Evolutionary conservation across 2,329 filamentous ascomycete genomes (phyloP).

Genomic region (Diplodia seriata): DNA sequence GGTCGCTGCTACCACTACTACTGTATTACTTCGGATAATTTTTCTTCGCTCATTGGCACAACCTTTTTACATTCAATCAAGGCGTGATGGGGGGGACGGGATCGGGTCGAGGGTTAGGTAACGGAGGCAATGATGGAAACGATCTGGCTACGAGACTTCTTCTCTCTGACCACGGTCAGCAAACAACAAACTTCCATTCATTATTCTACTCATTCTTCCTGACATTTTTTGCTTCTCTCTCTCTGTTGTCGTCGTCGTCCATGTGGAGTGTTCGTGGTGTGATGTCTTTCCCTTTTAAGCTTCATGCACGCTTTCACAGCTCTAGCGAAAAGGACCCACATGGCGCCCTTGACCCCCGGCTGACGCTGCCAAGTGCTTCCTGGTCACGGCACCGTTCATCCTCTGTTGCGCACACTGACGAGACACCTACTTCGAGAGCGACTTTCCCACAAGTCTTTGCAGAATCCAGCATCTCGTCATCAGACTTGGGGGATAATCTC

Average conservation of each 20-base stretch:
- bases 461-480: not conserved
- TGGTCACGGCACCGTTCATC: conserved; percentile 3
- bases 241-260: not conserved
- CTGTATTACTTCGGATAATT: conserved; percentile 25
- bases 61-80: not conserved
- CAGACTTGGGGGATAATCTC: not conserved
- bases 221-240: conserved; percentile 1
- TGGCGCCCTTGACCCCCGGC: conserved; percentile 14
- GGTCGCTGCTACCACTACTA: conserved; percentile 1
- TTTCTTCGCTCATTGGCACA: conserved; percentile 13
- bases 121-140: not conserved
- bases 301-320: conserved; percentile 14
- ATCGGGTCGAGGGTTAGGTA: not conserved
- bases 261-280: conserved; percentile 28
- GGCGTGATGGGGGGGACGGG: not conserved
- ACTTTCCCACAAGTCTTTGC: not conserved
- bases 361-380: conserved; percentile 5
- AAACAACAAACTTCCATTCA: conserved; percentile 13
- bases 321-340: conserved; percentile 8
- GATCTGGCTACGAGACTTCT: not conserved
- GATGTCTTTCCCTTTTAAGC: conserved; percentile 28
- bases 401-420: not conserved
- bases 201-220: conserved; percentile 1
- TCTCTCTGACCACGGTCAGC: conserved; percentile 11
- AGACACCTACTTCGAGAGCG: not conserved